Evolutionary conservation across 495 filamentous ascomycete genomes (phyloP).

Genomic region (Sporormia fimetaria): DNA sequence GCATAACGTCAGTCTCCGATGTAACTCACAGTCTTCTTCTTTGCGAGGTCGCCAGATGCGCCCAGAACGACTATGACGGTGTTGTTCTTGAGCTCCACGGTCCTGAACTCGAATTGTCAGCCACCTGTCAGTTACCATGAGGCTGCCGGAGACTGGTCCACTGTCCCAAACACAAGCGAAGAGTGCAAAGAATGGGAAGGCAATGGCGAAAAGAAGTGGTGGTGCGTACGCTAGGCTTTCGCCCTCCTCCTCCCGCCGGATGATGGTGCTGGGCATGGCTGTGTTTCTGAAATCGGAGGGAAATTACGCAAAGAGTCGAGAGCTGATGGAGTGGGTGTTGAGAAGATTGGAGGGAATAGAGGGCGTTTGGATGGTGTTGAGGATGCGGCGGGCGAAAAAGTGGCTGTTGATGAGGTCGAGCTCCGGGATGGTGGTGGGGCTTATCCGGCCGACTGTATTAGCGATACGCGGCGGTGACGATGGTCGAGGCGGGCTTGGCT

Average conservation of each 20-base stretch:
- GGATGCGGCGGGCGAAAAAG: constrained; percentile 8
- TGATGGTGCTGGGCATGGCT: constrained; percentile 53
- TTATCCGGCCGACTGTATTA: too few species aligned
- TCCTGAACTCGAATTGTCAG: constrained; percentile 38
- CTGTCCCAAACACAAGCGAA: constrained; percentile 3
- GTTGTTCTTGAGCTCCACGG: constrained; percentile 93
- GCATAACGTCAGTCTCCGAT: not conserved
- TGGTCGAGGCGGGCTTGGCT: too few species aligned
- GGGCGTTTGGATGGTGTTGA: not conserved
- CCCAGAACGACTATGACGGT: constrained; percentile 95
- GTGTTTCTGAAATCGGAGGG: constrained; percentile 3
- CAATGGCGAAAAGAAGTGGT: too few species aligned
- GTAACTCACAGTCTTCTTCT: constrained; percentile 92
- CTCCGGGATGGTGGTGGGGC: constrained; percentile 16
- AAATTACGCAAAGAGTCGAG: not conserved
- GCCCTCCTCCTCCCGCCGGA: constrained; percentile 47
- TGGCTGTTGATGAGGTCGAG: constrained; percentile 5
- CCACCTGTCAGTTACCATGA: not conserved
- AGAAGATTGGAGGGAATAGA: not conserved
- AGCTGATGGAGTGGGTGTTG: not conserved
- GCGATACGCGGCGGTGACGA: too few species aligned
- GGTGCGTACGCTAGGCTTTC: too few species aligned
- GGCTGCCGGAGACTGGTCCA: not conserved
- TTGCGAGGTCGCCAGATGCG: constrained; percentile 93
- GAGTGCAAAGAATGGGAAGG: too few species aligned